A percentile compares a stretch with the other conserved stretches of the same genome.
Evolutionary conservation across 2,329 filamentous ascomycete genomes (phyloP).

Genomic region (Penicillium aurantiogriseum): DNA sequence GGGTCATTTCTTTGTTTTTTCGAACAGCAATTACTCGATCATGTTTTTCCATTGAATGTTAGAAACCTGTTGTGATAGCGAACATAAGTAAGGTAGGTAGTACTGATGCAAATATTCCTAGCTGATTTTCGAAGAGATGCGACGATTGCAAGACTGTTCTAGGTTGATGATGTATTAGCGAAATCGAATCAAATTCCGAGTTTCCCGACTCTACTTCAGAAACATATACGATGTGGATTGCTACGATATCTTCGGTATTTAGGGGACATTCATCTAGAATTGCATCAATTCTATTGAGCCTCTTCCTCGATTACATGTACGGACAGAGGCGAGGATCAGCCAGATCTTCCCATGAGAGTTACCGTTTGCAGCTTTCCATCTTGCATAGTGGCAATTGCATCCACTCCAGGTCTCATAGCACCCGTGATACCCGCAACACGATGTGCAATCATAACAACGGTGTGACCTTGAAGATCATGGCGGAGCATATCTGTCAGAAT

Average conservation of each 20-base stretch:
- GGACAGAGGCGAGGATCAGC: background rate
- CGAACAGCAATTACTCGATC: no score
- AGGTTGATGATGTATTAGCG: background rate
- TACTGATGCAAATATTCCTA: background rate
- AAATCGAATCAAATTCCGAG: background rate
- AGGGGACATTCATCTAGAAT: no score
- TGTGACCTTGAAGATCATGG: background rate
- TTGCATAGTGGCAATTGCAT: conserved; percentile 2
- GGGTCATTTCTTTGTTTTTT: background rate
- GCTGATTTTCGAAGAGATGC: background rate
- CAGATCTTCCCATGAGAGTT: background rate
- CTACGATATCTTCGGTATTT: no score
- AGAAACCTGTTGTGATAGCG: background rate
- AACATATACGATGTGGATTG: no score
- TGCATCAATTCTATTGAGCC: no score
- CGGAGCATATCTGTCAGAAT: conserved; percentile 3
- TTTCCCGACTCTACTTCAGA: no score
- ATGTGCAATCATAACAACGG: background rate
- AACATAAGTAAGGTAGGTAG: background rate
- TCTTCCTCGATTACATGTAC: background rate
- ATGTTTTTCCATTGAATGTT: background rate
- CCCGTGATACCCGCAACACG: conserved; percentile 2
- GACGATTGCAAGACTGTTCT: background rate
- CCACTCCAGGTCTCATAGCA: conserved; percentile 3
- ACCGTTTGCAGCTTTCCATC: background rate